Base-by-base conservation (phyloP, 2,329 filamentous ascomycete genomes). In the Talaromyces marneffei region DNA sequence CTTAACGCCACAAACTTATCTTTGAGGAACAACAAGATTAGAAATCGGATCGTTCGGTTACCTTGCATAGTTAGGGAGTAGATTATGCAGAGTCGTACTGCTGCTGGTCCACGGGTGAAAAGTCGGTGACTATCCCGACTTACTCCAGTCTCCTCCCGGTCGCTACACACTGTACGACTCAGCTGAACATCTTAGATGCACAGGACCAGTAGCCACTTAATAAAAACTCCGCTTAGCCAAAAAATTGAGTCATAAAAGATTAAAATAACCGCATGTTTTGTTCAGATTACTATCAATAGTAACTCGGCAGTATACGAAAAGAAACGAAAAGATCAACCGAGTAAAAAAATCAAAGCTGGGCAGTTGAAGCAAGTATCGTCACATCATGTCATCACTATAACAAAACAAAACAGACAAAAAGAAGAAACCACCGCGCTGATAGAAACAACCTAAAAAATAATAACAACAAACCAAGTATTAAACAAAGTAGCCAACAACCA, bases 381-480 rank as follows among this genome's bases (percentile, higher is more conserved):
- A 52, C 48, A 33, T 52, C 48, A 16, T 52, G 20, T 52, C 48
- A 35, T 52, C 48, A 52, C 16, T 33, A n/a, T n/a, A n/a, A n/a
- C 48, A 14, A 52, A 52, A 12, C 42, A 25, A 23, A 9, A 16
- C n/a, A 52, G 18, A 18, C 25, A 50, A 12, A 46, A 29, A 16
- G 23, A 52, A 2, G 7, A 20, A 50, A 14, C 48, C 29, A 52
- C 48, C 29, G n/a, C 48, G 48, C 48, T 52, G n/a, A 29, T 2
- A 14, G n/a, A 52, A 35, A 20, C 25, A 52, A n/a, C 33, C 31
- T 65, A 50, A 57, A 65, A 56, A n/a, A 27, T 65, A 50, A 57
- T 64, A 56, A n/a, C 2, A 35, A 57, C 35, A 64, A 48, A 29
- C n/a, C n/a, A 55, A 35, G 12, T 18, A 37, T 37, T 35, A 50